Percentiles rank a stretch among this genome's conserved stretches.
Conservation (phyloP, 805 yeast genomes). For the Metschnikowia corniflorae region DNA sequence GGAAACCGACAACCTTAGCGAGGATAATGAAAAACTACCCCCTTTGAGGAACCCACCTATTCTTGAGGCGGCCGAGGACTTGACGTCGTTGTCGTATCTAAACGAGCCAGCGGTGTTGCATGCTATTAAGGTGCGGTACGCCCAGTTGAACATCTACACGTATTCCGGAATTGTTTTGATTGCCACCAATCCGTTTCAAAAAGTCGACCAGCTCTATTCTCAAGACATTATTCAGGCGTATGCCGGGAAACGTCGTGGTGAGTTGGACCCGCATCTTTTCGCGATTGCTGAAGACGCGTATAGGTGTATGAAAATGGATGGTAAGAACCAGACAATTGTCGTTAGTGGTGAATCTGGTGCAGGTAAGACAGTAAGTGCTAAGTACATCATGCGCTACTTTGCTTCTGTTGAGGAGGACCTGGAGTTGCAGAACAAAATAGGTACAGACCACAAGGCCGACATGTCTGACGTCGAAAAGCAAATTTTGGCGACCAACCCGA, state of each 20-base stretch:
- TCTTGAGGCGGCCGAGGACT: constrained; percentile 89
- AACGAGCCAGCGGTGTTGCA: constrained; percentile 96
- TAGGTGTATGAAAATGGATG: constrained; percentile 85
- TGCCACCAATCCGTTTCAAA: constrained; percentile 94
- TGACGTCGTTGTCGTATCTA: constrained; percentile 85
- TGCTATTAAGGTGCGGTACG: constrained; percentile 85
- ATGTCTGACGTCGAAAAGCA: constrained; percentile 91
- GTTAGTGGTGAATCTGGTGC: constrained; percentile 99
- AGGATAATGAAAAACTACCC: constrained; percentile 60
- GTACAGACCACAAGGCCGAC: constrained; percentile 46
- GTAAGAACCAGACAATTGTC: constrained; percentile 88
- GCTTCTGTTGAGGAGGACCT: constrained; percentile 77
- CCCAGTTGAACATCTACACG: constrained; percentile 88
- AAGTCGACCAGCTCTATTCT: constrained; percentile 85
- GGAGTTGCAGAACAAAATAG: constrained; percentile 30
- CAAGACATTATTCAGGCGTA: constrained; percentile 93
- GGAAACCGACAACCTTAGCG: constrained; percentile 47
- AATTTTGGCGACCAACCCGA: constrained; percentile 93
- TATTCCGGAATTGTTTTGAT: constrained; percentile 95
- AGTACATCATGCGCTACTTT: constrained; percentile 94
- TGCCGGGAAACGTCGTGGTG: constrained; percentile 90
- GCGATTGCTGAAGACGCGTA: constrained; percentile 98
- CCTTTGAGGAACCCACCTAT: constrained; percentile 88
- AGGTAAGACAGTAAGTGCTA: constrained; percentile 96
- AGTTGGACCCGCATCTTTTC: constrained; percentile 92